These are phyloP conservation scores for Aspergillus nanangensis DNA, from an alignment of 495 filamentous ascomycete species.

Conservation along the genomic window DNA sequence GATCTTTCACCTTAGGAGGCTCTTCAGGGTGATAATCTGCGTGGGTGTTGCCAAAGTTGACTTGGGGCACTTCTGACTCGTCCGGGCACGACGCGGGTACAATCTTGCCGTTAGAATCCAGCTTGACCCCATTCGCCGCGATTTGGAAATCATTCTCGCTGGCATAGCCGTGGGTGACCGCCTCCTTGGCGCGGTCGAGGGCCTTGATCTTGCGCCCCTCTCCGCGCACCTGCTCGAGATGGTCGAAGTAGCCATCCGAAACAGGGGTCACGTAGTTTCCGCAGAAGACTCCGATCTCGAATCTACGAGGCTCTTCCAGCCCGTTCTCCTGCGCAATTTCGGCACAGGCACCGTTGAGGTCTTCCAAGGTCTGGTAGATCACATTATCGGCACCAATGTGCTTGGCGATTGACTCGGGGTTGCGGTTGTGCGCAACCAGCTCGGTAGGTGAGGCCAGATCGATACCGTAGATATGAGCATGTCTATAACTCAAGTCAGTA, in stretches of 20 bases:
- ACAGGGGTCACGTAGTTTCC: constrained; percentile 87
- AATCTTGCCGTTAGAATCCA: constrained; percentile 52
- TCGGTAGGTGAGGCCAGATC: constrained; percentile 81
- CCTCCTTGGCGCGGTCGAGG: constrained; percentile 62
- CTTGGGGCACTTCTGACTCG: constrained; percentile 33
- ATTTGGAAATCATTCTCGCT: constrained; percentile 58
- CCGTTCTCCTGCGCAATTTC: constrained; percentile 56
- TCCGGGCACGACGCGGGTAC: constrained; percentile 40
- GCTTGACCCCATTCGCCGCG: constrained; percentile 57
- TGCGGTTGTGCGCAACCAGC: constrained; percentile 78
- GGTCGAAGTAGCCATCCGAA: constrained; percentile 77
- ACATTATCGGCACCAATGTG: constrained; percentile 89
- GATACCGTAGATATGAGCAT: constrained; percentile 81
- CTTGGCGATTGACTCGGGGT: constrained; percentile 61
- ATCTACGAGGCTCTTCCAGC: constrained; percentile 51
- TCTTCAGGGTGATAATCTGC: constrained; percentile 21
- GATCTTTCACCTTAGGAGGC: constrained; percentile 39
- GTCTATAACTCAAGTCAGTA: constrained; percentile 29
- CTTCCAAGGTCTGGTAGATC: constrained; percentile 83
- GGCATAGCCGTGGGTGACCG: constrained; percentile 62
- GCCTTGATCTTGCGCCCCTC: constrained; percentile 70
- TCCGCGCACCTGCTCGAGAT: constrained; percentile 71
- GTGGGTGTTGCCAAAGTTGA: constrained; percentile 24
- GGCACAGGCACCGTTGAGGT: constrained; percentile 75
- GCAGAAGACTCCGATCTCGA: constrained; percentile 96